Evolutionary conservation across 176 grass and related monocot species (phyloP), one percentile per base, ranked within the genome.

Genomic region (Themeda triandra): DNA sequence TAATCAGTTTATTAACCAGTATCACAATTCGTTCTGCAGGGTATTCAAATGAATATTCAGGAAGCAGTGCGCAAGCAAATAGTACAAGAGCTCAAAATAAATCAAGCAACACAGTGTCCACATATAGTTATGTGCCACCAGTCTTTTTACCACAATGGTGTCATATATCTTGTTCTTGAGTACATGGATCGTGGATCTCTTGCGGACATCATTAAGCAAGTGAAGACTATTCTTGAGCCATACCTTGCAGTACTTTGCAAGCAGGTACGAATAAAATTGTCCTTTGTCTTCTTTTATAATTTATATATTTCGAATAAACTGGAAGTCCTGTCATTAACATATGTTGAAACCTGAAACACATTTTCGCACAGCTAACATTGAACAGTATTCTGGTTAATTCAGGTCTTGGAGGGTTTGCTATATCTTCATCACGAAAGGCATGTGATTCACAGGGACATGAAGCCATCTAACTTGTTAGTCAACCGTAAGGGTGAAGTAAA

Each of bases 21-120:
- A 63, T 49, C 10, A 6, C 28, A 35, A 62, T 87, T 89, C 37
- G 8, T 76, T 81, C 32, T 58, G 8, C 53, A 95, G 96, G 93
- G 96, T 49, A 95, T 98, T 90, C 96, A 93, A 82, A 98, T 98
- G 96, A 95, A 95, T 64, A 93, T 98, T 90, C 96, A 98, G 73
- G 93, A 98, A 86, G 76, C 93, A 70, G 72, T 95, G 73, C 91
- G 96, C 41, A 95, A 90, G 84, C 96, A 95, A 89, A 98, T 98
- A 81, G 96, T 98, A 51, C 96, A 98, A 83, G 93, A 98, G 76
- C 96, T 98, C 33, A 98, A 98, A 95, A 98, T 98, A 90, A 98
- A 98, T 84, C 86, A 90, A 88, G 96, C 89, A 80, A 85, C 92
- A 65, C 87, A 89, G 89, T 87, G 78, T 69, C 85, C 93, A 4